phyloP scores from a whole-genome alignment of 2,329 filamentous ascomycete genomes.

The Neurospora sp. region DNA sequence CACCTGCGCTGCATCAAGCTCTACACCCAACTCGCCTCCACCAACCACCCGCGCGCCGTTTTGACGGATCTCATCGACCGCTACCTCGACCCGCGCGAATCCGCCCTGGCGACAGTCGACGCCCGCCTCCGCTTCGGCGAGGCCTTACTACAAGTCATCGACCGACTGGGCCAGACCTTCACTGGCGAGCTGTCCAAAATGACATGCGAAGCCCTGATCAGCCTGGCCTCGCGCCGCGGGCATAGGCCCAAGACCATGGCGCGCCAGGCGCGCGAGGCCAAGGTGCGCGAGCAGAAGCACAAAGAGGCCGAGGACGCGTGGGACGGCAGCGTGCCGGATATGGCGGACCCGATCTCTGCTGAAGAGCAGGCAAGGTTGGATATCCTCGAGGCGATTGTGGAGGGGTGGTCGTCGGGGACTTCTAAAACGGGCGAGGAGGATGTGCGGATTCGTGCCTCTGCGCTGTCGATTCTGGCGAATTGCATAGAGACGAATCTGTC shows the following conservation, averaged over 20 bases:
- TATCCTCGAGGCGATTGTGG: conserved; percentile 47
- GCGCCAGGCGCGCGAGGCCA: conserved; percentile 42
- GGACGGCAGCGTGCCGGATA: conserved; percentile 41
- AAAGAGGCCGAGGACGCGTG: conserved; percentile 43
- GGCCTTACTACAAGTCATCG: conserved; percentile 53
- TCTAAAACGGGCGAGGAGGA: conserved; percentile 57
- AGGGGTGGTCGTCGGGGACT: conserved; percentile 46
- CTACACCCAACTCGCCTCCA: conserved; percentile 46
- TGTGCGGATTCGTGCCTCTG: conserved; percentile 57
- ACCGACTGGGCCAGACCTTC: conserved; percentile 48
- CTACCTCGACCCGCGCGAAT: conserved; percentile 55
- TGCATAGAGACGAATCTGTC: conserved; percentile 50
- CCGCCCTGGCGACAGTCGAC: conserved; percentile 39
- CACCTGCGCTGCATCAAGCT: conserved; percentile 58
- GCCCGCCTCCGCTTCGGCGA: conserved; percentile 60
- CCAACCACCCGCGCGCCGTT: conserved; percentile 48
- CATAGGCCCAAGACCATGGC: conserved; percentile 48
- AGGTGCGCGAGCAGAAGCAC: conserved; percentile 36
- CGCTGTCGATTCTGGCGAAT: conserved; percentile 53
- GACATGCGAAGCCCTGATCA: conserved; percentile 49
- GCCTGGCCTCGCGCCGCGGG: conserved; percentile 53
- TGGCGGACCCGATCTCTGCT: conserved; percentile 34
- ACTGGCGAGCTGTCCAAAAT: conserved; percentile 39
- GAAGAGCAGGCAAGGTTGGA: conserved; percentile 37
- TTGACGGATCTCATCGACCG: conserved; percentile 53